These are phyloP conservation scores for Candida mesenterica DNA, from an alignment of 1,139 yeast species.

Conservation along the genomic window DNA sequence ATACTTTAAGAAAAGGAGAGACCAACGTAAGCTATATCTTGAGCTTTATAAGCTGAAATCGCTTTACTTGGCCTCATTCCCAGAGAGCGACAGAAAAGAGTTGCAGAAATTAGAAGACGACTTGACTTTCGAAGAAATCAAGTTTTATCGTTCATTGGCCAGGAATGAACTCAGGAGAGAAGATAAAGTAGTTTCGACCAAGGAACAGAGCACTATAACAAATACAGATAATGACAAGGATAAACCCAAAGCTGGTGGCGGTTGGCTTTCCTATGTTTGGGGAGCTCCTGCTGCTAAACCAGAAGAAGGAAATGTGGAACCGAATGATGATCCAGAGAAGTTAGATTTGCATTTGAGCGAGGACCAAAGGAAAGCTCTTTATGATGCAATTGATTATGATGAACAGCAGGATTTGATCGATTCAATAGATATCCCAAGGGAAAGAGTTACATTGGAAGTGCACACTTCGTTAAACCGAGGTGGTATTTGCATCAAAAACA, in stretches of 20 bases:
- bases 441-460: slow-evolving; percentile 65
- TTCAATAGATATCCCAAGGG: slow-evolving; percentile 68
- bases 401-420: slow-evolving; percentile 57
- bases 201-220: background rate
- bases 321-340: slow-evolving; percentile 19
- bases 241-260: slow-evolving; percentile 11
- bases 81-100: slow-evolving; percentile 35
- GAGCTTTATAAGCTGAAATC: slow-evolving; percentile 60
- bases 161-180: slow-evolving; percentile 63
- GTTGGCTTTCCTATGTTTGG: slow-evolving; percentile 31
- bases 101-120: slow-evolving; percentile 57
- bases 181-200: slow-evolving; percentile 20
- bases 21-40: slow-evolving; percentile 69
- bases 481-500: slow-evolving; percentile 60
- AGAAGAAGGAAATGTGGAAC: slow-evolving; percentile 5
- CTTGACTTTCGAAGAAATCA: slow-evolving; percentile 73
- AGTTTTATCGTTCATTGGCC: slow-evolving; percentile 81
- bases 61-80: slow-evolving; percentile 24
- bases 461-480: slow-evolving; percentile 73
- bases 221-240: slow-evolving; percentile 2
- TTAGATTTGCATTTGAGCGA: slow-evolving; percentile 49
- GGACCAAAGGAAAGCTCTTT: slow-evolving; percentile 77
- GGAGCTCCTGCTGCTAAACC: slow-evolving; percentile 9
- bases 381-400: slow-evolving; percentile 91
- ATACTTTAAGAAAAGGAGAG: slow-evolving; percentile 65